These are phyloP conservation scores for Paraconiothyrium sp. DNA, from an alignment of 2,329 filamentous ascomycete species.

Conservation along the genomic window DNA sequence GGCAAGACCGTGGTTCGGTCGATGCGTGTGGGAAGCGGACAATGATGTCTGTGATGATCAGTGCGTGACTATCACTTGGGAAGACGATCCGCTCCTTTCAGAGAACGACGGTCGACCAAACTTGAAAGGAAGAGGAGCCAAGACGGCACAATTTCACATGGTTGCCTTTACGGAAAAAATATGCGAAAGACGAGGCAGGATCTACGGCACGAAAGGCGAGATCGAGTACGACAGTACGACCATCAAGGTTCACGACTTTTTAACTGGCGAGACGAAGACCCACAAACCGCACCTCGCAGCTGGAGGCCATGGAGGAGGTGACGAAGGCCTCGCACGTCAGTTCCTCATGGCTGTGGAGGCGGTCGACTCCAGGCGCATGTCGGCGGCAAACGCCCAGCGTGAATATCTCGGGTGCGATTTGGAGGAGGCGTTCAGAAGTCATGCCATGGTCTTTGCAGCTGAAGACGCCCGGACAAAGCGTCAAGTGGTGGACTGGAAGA, in stretches of 20 bases:
- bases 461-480: slow-evolving; percentile 80
- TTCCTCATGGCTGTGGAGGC: slow-evolving; percentile 84
- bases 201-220: slow-evolving; percentile 89
- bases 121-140: slow-evolving; percentile 66
- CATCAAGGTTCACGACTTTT: slow-evolving; percentile 80
- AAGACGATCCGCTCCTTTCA: slow-evolving; percentile 67
- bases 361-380: slow-evolving; percentile 76
- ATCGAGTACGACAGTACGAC: slow-evolving; percentile 82
- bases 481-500: slow-evolving; percentile 76
- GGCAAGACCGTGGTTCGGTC: slow-evolving; percentile 76
- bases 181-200: slow-evolving; percentile 83
- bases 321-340: slow-evolving; percentile 80
- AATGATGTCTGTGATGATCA: slow-evolving; percentile 97
- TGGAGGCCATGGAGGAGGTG: slow-evolving; percentile 79
- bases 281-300: slow-evolving; percentile 69
- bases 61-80: slow-evolving; percentile 86
- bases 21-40: slow-evolving; percentile 93
- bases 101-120: slow-evolving; percentile 26
- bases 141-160: slow-evolving; percentile 94
- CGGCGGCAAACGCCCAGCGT: slow-evolving; percentile 75
- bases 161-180: slow-evolving; percentile 87
- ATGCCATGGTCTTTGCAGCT: slow-evolving; percentile 92
- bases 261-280: slow-evolving; percentile 62
- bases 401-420: slow-evolving; percentile 81
- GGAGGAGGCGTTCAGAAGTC: slow-evolving; percentile 87